Conservation (phyloP, 2,329 filamentous ascomycete genomes). For the Colletotrichum shisoi region DNA sequence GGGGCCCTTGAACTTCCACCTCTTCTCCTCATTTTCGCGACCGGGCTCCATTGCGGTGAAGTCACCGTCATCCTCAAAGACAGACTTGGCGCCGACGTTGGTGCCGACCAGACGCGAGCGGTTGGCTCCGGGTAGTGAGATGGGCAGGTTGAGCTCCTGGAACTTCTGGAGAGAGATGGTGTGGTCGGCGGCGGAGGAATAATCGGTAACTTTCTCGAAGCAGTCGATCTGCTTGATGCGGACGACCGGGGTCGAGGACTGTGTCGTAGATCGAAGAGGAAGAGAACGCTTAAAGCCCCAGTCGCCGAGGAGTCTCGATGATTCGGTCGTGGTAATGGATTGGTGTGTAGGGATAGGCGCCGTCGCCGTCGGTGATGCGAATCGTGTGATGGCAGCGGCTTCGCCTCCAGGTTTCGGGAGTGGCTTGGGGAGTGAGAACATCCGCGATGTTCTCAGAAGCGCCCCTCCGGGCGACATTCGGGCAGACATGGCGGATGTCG, state of each 20-base stretch:
- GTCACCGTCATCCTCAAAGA: conserved; percentile 68
- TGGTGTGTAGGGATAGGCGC: conserved; percentile 81
- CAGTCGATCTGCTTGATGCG: conserved; percentile 82
- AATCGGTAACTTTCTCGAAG: conserved; percentile 88
- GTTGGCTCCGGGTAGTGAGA: conserved; percentile 61
- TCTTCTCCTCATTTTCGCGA: conserved; percentile 49
- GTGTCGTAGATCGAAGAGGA: conserved; percentile 76
- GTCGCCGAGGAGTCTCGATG: conserved; percentile 79
- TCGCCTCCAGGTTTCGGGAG: conserved; percentile 68
- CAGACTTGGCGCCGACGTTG: conserved; percentile 54
- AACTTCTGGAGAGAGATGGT: conserved; percentile 83
- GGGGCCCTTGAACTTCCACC: conserved; percentile 73
- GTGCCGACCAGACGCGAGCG: conserved; percentile 26
- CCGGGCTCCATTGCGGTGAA: conserved; percentile 53
- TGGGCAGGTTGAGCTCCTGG: conserved; percentile 78
- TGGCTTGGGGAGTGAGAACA: conserved; percentile 85
- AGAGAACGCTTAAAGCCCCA: conserved; percentile 92
- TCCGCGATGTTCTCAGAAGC: conserved; percentile 83
- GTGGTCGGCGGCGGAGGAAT: conserved; percentile 82
- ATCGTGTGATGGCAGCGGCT: conserved; percentile 57
- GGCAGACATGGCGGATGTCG: conserved; percentile 37
- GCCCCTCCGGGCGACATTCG: conserved; percentile 67
- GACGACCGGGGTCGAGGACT: conserved; percentile 76
- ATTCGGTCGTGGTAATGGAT: conserved; percentile 77
- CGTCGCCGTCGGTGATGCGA: conserved; percentile 74